Base-by-base conservation (phyloP, 2,329 filamentous ascomycete species). In the Aspergillus terreus region DNA sequence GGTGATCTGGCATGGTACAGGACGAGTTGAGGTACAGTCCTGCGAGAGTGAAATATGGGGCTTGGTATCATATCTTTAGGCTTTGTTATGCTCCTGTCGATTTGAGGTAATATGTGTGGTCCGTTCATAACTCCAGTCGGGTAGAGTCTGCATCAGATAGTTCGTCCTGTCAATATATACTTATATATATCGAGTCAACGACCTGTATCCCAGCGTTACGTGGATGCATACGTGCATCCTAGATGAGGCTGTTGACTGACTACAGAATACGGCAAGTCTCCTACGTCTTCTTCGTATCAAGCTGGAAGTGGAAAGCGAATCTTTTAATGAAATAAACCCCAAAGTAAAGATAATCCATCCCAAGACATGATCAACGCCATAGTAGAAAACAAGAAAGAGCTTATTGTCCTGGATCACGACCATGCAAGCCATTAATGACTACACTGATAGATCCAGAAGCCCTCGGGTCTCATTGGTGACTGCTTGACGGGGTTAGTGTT, bases 11-110 rank as follows among this genome's bases (percentile, higher is more conserved):
- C 42, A 47, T n/a, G 52, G 49, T 50, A 52, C 38, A 48, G 47
- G 41, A 43, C 44, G 38, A 44, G 47, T 41, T 10, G 27, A 36
- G 47, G 51, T 48, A 51, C 49, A 36, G 49, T 43, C 46, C 11
- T 53, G 49, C 48, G 45, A n/a, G 45, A 49, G 54, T 53, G 51
- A 44, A 51, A 44, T 43, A 46, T 53, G 53, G 51, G 51, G 49
- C 25, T 46, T 51, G 23, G 12, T 48, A 17, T 43, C 17, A 12
- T 47, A 9, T 30, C 27, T 30, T 30, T 30, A 30, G 27, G 23
- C 27, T 41, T 25, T 44, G 44, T 17, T 32, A 45, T 41, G 25
- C 32, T 45, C 23, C 44, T 43, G 33, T 6, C 30, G 17, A 32
- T 33, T 32, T 21, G 15, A 38, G 35, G 35, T 38, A 38, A 38